These are phyloP conservation scores for Cucumis melo DNA, from an alignment of 306 rosid species.

Conservation along the genomic window DNA sequence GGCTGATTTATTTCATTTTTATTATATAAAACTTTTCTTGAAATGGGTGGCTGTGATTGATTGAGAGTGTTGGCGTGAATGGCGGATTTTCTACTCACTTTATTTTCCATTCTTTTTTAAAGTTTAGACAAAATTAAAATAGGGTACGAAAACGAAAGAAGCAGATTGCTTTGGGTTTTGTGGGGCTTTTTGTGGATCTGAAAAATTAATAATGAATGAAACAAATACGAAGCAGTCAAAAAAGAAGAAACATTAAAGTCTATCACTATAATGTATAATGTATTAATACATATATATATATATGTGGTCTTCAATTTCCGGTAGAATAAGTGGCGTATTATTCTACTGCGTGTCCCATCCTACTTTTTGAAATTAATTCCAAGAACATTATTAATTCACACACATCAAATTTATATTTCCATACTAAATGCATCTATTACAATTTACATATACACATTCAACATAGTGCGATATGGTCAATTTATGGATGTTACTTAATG, in stretches of 20 bases:
- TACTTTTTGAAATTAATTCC: not conserved
- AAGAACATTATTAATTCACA: not conserved
- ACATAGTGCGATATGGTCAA: too few species aligned
- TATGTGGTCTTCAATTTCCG: not conserved
- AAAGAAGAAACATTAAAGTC: not conserved
- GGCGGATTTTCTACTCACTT: not conserved
- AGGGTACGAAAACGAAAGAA: not conserved
- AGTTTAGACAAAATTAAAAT: not conserved
- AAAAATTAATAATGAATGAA: not conserved
- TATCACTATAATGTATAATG: not conserved
- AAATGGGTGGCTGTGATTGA: not conserved
- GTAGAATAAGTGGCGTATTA: not conserved
- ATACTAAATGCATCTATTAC: not conserved
- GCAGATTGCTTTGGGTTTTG: not conserved
- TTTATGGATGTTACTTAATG: not conserved
- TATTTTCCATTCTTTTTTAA: not conserved
- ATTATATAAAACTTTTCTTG: too few species aligned
- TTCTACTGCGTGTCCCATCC: not conserved
- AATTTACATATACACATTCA: not conserved
- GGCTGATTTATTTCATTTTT: not conserved
- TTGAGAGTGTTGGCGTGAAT: not conserved
- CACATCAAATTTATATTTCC: not conserved
- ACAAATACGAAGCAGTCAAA: not conserved
- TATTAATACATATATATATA: too few species aligned
- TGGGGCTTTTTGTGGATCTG: not conserved